Conservation (phyloP, 306 rosid genomes). For the Abrus precatorius region DNA sequence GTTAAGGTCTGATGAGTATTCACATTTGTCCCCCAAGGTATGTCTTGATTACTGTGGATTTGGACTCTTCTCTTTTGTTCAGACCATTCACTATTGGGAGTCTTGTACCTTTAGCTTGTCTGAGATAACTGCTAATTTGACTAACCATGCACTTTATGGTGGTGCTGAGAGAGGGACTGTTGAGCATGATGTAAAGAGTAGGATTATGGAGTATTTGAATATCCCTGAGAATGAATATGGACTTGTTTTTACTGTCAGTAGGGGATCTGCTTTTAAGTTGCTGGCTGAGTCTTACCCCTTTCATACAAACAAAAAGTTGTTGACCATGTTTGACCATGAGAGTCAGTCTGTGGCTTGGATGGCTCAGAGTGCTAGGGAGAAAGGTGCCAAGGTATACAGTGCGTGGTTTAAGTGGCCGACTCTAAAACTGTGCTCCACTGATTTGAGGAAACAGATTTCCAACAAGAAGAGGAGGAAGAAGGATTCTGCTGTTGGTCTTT, state of each 20-base stretch:
- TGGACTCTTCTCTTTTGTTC: conserved; percentile 89
- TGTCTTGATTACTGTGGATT: conserved; percentile 99
- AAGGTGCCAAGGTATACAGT: conserved; percentile 89
- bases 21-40: conserved; percentile 88
- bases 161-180: conserved; percentile 91
- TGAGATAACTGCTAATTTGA: conserved; percentile 94
- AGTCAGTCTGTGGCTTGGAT: conserved; percentile 97
- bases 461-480: conserved; percentile 90
- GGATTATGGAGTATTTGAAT: conserved; percentile 93
- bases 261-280: conserved; percentile 92
- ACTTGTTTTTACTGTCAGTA: conserved; percentile 94
- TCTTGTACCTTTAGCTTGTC: conserved; percentile 96
- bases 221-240: conserved; percentile 97
- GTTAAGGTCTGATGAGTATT: conserved; percentile 87
- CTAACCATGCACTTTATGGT: conserved; percentile 92
- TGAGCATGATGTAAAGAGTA: conserved; percentile 84
- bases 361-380: conserved; percentile 90
- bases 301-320: conserved; percentile 82
- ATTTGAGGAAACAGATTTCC: conserved; percentile 90
- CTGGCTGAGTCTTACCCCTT: conserved; percentile 94
- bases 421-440: conserved; percentile 90
- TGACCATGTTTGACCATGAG: conserved; percentile 98
- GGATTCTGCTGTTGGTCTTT: conserved; percentile 90
- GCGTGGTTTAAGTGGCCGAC: conserved; percentile 99
- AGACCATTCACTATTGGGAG: conserved; percentile 95